Base-by-base conservation (phyloP, 495 filamentous ascomycete genomes). In the Haplographium delicatum region DNA sequence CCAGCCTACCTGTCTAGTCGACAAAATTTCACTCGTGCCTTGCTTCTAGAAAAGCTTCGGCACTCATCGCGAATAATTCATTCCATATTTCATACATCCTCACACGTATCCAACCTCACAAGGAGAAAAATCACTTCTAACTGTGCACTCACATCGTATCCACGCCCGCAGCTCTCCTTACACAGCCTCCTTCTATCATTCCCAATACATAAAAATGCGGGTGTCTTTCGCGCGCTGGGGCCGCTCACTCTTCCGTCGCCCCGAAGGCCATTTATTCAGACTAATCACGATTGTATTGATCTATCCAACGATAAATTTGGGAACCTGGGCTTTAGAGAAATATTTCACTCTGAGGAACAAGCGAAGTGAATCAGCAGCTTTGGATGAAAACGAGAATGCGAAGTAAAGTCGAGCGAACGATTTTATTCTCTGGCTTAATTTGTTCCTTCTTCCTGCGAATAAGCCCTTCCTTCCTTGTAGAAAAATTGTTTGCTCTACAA, bases 401-500 rank as follows among this genome's bases (percentile, higher is more conserved):
- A 31, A 31, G 28, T 31, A 31, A 13, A 31, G 28, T 31, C 6
- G 13, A 31, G 28, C 28, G 28, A 31, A 31, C 28, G 30, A 19
- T n/a, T n/a, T n/a, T n/a, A n/a, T n/a, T n/a, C n/a, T n/a, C 34
- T 47, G 44, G 44, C 44, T 6, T 19, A 15, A 6, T 23, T 44
- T 20, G 23, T n/a, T 27, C 8, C 4, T 11, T 31, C 44, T 35
- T 34, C 23, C 28, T n/a, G n/a, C n/a, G n/a, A n/a, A n/a, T n/a
- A n/a, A n/a, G n/a, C n/a, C n/a, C n/a, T n/a, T n/a, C n/a, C n/a
- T n/a, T n/a, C n/a, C n/a, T n/a, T n/a, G n/a, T n/a, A n/a, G n/a
- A n/a, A n/a, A n/a, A n/a, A n/a, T n/a, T n/a, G n/a, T n/a, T 31
- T 7, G 28, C 7, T 31, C 28, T 31, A 31, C 28, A n/a, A n/a